A percentile compares a stretch with the other conserved stretches of the same genome.
These are phyloP conservation scores for Termitomyces heimii DNA, from an alignment of 768 basidiomycete species.

Conservation along the genomic window DNA sequence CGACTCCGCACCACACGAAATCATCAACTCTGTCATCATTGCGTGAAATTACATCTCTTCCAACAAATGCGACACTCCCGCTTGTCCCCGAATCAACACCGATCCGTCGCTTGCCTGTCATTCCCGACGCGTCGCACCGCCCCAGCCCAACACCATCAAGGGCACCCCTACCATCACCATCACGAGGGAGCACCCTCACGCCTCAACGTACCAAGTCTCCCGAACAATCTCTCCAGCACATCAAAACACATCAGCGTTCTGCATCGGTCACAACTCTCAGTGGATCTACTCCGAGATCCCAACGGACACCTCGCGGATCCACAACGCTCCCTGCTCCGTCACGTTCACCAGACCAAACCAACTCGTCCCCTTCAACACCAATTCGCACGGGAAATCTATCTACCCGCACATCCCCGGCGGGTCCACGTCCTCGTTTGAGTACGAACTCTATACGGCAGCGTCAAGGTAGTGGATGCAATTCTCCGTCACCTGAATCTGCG, in stretches of 20 bases:
- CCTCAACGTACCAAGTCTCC: not conserved
- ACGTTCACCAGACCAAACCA: constrained; percentile 3
- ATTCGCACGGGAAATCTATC: constrained; percentile 5
- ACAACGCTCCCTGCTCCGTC: constrained; percentile 4
- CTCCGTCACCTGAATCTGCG: constrained; percentile 8
- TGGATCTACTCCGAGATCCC: not conserved
- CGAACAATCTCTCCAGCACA: not conserved
- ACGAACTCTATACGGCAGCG: not conserved
- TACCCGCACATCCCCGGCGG: constrained; percentile 11
- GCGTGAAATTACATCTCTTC: not conserved
- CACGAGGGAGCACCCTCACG: not conserved
- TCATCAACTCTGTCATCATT: constrained; percentile 5
- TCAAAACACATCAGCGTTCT: not conserved
- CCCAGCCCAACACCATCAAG: not conserved
- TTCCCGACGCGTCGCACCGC: constrained; percentile 4
- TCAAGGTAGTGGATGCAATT: constrained; percentile 1
- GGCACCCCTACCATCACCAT: not conserved
- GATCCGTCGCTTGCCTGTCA: constrained; percentile 13
- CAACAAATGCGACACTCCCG: not conserved
- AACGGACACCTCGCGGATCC: not conserved
- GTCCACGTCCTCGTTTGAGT: constrained; percentile 15
- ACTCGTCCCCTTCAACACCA: constrained; percentile 2
- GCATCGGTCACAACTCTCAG: not conserved
- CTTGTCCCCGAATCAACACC: constrained; percentile 1
- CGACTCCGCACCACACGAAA: constrained; percentile 6